Evolutionary conservation across 352 stramenopile genomes (phyloP), one percentile per base, ranked within the genome.

Genomic region (Globisporangium uncinulatum): DNA sequence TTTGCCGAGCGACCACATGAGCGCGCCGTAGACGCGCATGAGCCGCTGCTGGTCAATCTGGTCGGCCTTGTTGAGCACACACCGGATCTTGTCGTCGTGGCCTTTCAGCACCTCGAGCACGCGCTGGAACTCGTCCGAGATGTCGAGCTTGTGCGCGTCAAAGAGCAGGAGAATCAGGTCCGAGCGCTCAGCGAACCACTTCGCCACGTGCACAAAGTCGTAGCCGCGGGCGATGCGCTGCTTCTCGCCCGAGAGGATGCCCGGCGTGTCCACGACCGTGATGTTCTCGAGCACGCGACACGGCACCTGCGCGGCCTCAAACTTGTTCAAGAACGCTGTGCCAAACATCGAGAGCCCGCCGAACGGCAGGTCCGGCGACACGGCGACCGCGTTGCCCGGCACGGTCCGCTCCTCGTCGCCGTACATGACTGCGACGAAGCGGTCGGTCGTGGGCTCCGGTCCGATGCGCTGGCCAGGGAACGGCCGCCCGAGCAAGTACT

Each of bases 141-240:
- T 99, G 74, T 99, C 97, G 21, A 99, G 79, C 73, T 99, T 99
- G 78, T 99, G 96, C 19, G 97, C 96, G 79, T 99, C 97, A 74
- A 99, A 99, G n/a, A 99, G 79, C 9, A 99, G 74, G 56, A 99
- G 75, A 65, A 99, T 99, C 51, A 98, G 87, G 70, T 99, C 96
- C 17, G 94, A 96, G 34, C 96, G 91, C 78, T 98, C 94, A 8
- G 94, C 96, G 68, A 99, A 98, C 88, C 88, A 97, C 54, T 83
- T 76, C 24, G 90, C 74, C 7, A 97, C 87, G 43, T 94, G 73
- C 8, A 86, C 84, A 67, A 99, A 99, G 77, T 99, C 95, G 76
- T 99, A 99, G 14, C 92, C 92, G 53, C 97, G 88, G 45, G 95
- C 89, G 32, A 98, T 93, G 49, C 96, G 78, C 66, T 99, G 97